Conservation (phyloP, 371 early-diverging fungal genomes). For the Neoconidiobolus thromboides region DNA sequence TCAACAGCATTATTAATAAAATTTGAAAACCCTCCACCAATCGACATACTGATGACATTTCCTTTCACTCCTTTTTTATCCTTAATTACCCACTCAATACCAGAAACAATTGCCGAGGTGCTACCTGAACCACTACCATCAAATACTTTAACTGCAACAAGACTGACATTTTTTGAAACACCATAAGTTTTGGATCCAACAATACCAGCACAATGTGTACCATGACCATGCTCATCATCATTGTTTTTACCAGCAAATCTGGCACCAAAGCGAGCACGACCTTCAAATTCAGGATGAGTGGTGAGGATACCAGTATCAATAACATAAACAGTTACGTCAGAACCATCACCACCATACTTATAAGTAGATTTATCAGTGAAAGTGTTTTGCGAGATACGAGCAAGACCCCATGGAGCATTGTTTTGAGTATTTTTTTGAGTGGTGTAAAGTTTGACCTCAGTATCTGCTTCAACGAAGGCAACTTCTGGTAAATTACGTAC, state of each 20-base stretch:
- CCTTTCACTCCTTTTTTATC: constrained; percentile 12
- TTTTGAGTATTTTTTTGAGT: constrained; percentile 17
- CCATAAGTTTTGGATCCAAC: constrained; percentile 28
- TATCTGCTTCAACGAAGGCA: not conserved
- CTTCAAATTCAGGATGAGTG: constrained; percentile 69
- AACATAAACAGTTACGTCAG: constrained; percentile 26
- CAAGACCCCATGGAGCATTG: constrained; percentile 82
- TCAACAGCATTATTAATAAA: constrained; percentile 18
- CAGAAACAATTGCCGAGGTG: constrained; percentile 13
- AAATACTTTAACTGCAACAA: constrained; percentile 68
- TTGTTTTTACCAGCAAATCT: constrained; percentile 51
- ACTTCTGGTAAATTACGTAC: not conserved
- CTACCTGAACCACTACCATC: constrained; percentile 6
- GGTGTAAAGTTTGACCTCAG: not conserved
- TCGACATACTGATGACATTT: constrained; percentile 34
- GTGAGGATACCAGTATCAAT: constrained; percentile 55
- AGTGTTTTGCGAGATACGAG: constrained; percentile 61
- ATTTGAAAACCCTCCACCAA: constrained; percentile 16
- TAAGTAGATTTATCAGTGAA: constrained; percentile 20
- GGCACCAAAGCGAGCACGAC: constrained; percentile 69
- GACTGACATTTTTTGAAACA: constrained; percentile 27
- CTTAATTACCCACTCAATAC: constrained; percentile 23
- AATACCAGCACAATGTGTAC: constrained; percentile 34
- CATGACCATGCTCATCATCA: constrained; percentile 25
- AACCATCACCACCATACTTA: constrained; percentile 22